Conservation (phyloP, 164 flowering plant species). For the Euptelea pleiosperma region DNA sequence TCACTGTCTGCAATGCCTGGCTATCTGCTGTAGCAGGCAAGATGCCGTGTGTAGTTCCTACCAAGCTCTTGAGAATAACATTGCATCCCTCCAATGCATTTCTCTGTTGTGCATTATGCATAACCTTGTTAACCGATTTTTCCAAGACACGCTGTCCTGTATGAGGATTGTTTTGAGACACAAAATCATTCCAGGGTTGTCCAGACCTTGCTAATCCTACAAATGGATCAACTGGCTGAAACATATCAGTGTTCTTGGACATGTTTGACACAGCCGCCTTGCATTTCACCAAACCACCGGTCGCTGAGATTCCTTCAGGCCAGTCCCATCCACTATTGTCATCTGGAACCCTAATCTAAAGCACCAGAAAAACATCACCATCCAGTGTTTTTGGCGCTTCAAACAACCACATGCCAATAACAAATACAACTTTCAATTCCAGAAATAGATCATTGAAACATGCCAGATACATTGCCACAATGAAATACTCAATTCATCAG, state of each 20-base stretch:
- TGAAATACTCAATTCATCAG: neutral
- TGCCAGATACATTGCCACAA: constrained; percentile 8
- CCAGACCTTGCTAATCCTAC: constrained; percentile 25
- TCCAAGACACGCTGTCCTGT: constrained; percentile 13
- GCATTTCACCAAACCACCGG: constrained; percentile 35
- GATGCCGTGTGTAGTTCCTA: constrained; percentile 18
- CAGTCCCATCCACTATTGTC: constrained; percentile 72
- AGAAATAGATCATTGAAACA: constrained; percentile 14
- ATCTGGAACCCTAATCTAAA: constrained; percentile 69
- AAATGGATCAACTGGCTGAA: constrained; percentile 24
- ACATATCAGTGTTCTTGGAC: constrained; percentile 23
- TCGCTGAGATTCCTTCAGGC: constrained; percentile 50
- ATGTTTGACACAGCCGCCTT: constrained; percentile 17
- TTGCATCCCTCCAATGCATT: constrained; percentile 18
- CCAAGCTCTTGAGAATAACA: constrained; percentile 20
- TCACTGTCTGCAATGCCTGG: constrained; percentile 11
- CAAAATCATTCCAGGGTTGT: constrained; percentile 19
- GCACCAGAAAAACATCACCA: constrained; percentile 58
- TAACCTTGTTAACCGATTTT: constrained; percentile 15
- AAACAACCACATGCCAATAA: constrained; percentile 42
- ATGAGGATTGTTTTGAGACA: constrained; percentile 15
- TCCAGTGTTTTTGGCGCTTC: constrained; percentile 41
- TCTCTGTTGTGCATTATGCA: constrained; percentile 20
- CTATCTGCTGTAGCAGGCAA: constrained; percentile 15
- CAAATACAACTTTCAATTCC: constrained; percentile 33